Base-by-base conservation (phyloP, 805 yeast species). In the Cephaloascus fragrans region DNA sequence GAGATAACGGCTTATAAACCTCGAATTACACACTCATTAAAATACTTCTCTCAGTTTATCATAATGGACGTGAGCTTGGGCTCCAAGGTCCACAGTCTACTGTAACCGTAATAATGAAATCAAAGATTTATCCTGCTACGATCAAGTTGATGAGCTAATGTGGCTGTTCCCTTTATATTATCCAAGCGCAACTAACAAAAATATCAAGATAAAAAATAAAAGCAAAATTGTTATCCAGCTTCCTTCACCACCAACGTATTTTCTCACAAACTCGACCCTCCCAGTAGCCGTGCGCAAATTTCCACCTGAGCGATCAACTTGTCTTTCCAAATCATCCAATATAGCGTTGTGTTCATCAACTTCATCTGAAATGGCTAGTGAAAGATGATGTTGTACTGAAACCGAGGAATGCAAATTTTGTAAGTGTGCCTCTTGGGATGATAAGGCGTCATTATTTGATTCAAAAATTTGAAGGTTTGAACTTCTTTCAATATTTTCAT, bases 211-310 rank as follows among this genome's bases (percentile, higher is more conserved):
- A n/a, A 73, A 33, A 2, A 64, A 47, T 39, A 75, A 50, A 3
- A 64, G 55, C 1, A 69, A 44, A 8, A 75, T 75, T 1, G 69
- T 62, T 26, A 64, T 47, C 66, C 80, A 73, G 26, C 69, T 72
- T 0, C 73, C 73, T 45, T 71, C 69, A 40, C 69, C 71, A 35
- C 60, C 62, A 14, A 74, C 59, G 20, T 60, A 62, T 15, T 55
- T 55, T 28, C 61, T 61, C 38, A 71, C 71, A 20, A 51, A 53
- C 4, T 50, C 54, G 36, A 75, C 47, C 40, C 67, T 58, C 28
- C 52, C 52, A 32, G 57, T 57, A 0, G 79, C 78, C 26, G 66
- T 52, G 3, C 50, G 46, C 12, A 75, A 48, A 29, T 64, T 60
- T 28, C 60, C 48, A 19, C 66, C 69, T 9, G 23, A 26, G 4